Conservation (phyloP, 805 yeast species). For the Jamesozyma piceae region DNA sequence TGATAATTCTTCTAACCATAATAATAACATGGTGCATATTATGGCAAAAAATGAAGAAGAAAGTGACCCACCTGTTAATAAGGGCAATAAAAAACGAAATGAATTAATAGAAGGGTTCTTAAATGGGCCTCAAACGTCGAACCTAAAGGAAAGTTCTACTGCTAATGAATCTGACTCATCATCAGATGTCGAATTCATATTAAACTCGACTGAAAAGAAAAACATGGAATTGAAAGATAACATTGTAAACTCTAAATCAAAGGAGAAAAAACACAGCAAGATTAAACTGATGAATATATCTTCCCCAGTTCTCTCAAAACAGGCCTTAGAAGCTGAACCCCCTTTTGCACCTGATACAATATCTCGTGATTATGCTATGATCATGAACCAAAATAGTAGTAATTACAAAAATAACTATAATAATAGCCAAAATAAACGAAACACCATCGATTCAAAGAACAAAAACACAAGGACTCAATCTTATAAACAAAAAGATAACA, state of each 20-base stretch:
- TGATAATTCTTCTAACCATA: neutral
- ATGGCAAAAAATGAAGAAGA: neutral
- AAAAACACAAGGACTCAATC: neutral
- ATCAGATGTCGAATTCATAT: constrained; percentile 15
- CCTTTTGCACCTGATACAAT: constrained; percentile 23
- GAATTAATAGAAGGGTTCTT: neutral
- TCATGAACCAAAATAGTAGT: neutral
- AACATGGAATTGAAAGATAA: neutral
- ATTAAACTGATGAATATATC: constrained; percentile 1
- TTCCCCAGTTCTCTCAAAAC: constrained; percentile 10
- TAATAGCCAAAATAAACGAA: neutral
- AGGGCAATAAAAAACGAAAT: neutral
- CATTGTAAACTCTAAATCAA: neutral
- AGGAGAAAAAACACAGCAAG: neutral
- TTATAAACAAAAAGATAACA: neutral
- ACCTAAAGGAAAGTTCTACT: neutral
- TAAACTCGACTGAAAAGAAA: constrained; percentile 8
- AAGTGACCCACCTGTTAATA: neutral
- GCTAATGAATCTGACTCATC: constrained; percentile 3
- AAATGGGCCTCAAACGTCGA: neutral
- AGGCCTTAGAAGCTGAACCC: constrained; percentile 16
- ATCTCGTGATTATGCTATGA: constrained; percentile 12
- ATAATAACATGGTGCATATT: neutral
- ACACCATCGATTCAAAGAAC: neutral
- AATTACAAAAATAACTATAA: neutral